A percentile compares a stretch with the other conserved stretches of the same genome.
These are phyloP conservation scores for Metschnikowia colocasiae DNA, from an alignment of 805 yeast species.

Conservation along the genomic window DNA sequence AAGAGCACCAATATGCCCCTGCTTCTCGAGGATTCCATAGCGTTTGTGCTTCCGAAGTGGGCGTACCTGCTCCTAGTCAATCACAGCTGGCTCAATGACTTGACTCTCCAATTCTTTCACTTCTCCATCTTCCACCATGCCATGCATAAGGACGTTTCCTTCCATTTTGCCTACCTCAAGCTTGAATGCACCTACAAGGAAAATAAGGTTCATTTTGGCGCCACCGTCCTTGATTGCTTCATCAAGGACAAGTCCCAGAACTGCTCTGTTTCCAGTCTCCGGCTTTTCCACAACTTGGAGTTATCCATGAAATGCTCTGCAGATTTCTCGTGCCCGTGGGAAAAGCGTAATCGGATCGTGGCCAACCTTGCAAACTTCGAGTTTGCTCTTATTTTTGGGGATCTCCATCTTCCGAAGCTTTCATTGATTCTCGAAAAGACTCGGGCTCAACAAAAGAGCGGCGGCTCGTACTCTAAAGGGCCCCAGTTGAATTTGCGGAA, in stretches of 20 bases:
- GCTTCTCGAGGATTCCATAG: neutral
- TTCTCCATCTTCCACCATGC: constrained; percentile 14
- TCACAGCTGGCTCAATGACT: constrained; percentile 15
- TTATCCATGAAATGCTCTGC: constrained; percentile 7
- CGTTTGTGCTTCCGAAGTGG: constrained; percentile 7
- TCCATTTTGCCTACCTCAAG: constrained; percentile 16
- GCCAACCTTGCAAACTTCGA: constrained; percentile 10
- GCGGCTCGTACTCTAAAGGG: neutral
- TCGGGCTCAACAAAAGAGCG: neutral
- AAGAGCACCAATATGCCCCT: neutral
- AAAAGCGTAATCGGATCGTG: neutral
- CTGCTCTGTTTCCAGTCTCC: constrained; percentile 2
- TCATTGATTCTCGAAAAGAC: constrained; percentile 7
- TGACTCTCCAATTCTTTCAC: constrained; percentile 14
- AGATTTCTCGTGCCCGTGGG: constrained; percentile 7
- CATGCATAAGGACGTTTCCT: constrained; percentile 9
- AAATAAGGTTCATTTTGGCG: constrained; percentile 2
- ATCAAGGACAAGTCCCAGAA: constrained; percentile 6
- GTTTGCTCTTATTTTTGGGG: constrained; percentile 6
- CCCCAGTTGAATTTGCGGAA: constrained; percentile 3
- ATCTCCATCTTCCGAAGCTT: constrained; percentile 11
- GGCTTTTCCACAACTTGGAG: constrained; percentile 16
- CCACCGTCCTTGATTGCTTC: constrained; percentile 13
- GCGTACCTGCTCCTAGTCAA: constrained; percentile 6
- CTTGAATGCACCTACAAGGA: constrained; percentile 10